phyloP scores from a whole-genome alignment of 1,284 basidiomycete species.

The Malassezia japonica region DNA sequence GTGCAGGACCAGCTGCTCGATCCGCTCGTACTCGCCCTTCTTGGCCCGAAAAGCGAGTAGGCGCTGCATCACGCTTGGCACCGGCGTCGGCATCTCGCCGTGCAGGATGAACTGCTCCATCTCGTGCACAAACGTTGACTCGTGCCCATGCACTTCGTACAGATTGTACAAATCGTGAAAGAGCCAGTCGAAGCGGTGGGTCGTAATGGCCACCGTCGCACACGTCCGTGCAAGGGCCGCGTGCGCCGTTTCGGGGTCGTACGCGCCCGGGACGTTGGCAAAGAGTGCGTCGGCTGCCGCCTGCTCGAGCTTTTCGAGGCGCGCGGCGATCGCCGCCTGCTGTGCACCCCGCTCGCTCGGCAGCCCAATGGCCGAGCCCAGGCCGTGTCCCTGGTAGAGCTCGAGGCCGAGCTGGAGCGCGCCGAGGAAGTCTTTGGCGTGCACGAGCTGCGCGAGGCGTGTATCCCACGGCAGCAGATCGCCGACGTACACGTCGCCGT shows the following conservation, averaged over 20 bases:
- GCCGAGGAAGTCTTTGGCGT: slow-evolving; percentile 74
- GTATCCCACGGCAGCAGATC: slow-evolving; percentile 92
- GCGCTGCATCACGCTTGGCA: slow-evolving; percentile 72
- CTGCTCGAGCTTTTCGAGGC: slow-evolving; percentile 70
- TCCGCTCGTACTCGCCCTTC: slow-evolving; percentile 62
- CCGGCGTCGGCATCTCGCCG: slow-evolving; percentile 62
- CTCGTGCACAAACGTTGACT: slow-evolving; percentile 73
- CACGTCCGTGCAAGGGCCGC: slow-evolving; percentile 78
- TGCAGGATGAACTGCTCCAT: slow-evolving; percentile 76
- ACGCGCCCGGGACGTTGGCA: slow-evolving; percentile 51
- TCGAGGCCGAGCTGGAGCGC: slow-evolving; percentile 77
- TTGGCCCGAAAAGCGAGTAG: slow-evolving; percentile 70
- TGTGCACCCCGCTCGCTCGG: slow-evolving; percentile 60
- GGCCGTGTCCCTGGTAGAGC: slow-evolving; percentile 71
- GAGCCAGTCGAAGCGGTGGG: slow-evolving; percentile 71
- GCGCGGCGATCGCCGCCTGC: slow-evolving; percentile 62
- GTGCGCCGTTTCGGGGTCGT: slow-evolving; percentile 59
- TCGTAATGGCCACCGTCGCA: slow-evolving; percentile 69
- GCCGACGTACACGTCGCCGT: slow-evolving; percentile 63
- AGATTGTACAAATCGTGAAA: slow-evolving; percentile 81
- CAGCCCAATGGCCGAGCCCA: slow-evolving; percentile 79
- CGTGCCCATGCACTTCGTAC: slow-evolving; percentile 75
- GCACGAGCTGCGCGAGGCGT: slow-evolving; percentile 71
- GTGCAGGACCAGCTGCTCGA: slow-evolving; percentile 88
- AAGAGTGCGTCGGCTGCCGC: slow-evolving; percentile 83